Evolutionary conservation across 192 early-diverging fungal genomes (phyloP).

Genomic region (Dispira parvispora): DNA sequence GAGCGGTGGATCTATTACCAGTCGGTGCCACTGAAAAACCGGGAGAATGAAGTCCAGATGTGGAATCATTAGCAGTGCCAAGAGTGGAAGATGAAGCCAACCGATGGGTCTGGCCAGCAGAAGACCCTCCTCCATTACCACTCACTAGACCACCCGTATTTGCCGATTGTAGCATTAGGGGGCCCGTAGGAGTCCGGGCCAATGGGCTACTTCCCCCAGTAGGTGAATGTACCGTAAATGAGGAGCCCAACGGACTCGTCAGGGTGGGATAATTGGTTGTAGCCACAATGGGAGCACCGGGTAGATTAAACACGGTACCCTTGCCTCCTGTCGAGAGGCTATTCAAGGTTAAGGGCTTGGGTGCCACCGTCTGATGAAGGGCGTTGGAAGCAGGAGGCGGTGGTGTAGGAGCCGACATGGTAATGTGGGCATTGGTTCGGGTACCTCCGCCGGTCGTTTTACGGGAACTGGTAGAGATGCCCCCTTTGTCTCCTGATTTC

Average conservation of each 20-base stretch:
- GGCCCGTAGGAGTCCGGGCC: too few relatives aligned
- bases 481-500: neutral
- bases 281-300: conserved; percentile 4
- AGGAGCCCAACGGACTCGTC: neutral
- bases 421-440: neutral
- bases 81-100: too few relatives aligned
- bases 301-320: neutral
- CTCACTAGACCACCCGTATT: too few relatives aligned
- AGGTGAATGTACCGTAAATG: too few relatives aligned
- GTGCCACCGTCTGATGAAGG: neutral
- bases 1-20: too few relatives aligned
- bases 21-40: too few relatives aligned
- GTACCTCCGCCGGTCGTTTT: neutral
- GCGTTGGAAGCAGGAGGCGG: neutral
- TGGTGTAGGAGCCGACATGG: neutral
- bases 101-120: too few relatives aligned
- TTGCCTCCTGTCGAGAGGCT: neutral
- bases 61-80: too few relatives aligned
- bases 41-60: too few relatives aligned
- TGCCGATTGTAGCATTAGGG: too few relatives aligned
- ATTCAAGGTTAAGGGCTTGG: neutral
- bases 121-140: too few relatives aligned
- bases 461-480: neutral
- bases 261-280: neutral
- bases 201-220: too few relatives aligned